phyloP scores from a whole-genome alignment of 306 rosid genomes.

The Cyamopsis tetragonoloba region DNA sequence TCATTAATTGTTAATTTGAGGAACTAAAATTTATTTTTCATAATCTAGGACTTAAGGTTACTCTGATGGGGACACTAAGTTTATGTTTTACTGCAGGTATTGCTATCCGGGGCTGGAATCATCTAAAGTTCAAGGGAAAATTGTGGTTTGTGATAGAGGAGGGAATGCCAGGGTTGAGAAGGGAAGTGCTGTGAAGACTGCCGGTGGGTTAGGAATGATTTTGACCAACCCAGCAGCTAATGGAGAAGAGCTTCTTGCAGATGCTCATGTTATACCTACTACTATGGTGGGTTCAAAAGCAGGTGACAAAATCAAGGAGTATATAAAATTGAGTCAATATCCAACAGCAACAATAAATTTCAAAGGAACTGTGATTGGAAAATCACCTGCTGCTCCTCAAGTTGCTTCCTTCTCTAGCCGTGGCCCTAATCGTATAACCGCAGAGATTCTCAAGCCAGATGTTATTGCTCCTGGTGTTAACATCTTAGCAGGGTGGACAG shows the following conservation, averaged over 20 bases:
- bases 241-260: constrained; percentile 85
- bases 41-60: no score
- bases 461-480: constrained; percentile 94
- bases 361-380: constrained; percentile 72
- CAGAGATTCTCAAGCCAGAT: constrained; percentile 86
- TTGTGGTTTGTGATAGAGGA: constrained; percentile 88
- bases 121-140: constrained; percentile 60
- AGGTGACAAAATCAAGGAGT: constrained; percentile 54
- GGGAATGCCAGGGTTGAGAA: constrained; percentile 82
- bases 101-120: constrained; percentile 46
- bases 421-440: constrained; percentile 62
- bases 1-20: no score
- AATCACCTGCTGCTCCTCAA: constrained; percentile 64
- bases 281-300: constrained; percentile 77
- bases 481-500: constrained; percentile 90
- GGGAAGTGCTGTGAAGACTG: constrained; percentile 70
- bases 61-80: no score
- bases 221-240: constrained; percentile 49
- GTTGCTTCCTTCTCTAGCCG: constrained; percentile 93
- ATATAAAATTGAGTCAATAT: constrained; percentile 33
- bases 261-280: constrained; percentile 74
- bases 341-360: constrained; percentile 64
- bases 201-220: constrained; percentile 73
- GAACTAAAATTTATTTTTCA: no score
- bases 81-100: no score